Evolutionary conservation across 176 grass and related monocot species (phyloP), one percentile per base, ranked within the genome.

Genomic region (Themeda triandra): DNA sequence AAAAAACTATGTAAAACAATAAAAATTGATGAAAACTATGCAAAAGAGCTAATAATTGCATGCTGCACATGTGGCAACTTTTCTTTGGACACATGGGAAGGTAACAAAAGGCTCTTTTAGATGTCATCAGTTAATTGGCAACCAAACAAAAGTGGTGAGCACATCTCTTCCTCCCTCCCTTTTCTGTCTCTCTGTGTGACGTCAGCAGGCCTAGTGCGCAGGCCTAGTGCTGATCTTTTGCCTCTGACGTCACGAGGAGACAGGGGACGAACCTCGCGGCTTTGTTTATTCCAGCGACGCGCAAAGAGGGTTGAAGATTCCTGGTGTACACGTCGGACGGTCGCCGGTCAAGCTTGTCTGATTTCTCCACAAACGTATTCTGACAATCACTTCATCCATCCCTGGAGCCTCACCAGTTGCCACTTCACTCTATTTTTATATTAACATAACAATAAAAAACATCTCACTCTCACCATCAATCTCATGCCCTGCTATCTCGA

Each of bases 221-320:
- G n/a, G n/a, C n/a, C 1, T 9, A 2, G 71, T 9, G 42, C 2
- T 30, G 27, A 8, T 31, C 28, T 31, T 31, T 17, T 1, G 13
- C 1, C 1, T 17, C 4, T 71, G 11, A 83, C 75, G 66, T 78
- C 60, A 71, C 2, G 13, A 0, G 10, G 27, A 65, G 25, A 64
- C 13, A 28, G 62, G 54, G 1, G 48, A 48, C 6, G 65, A 77
- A 9, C 56, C n/a, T 23, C 13, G 2, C 0, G 24, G 42, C 30
- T 35, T 49, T 19, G 4, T 9, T 49, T 48, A 23, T 31, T 84
- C 80, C n/a, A 63, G 33, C 60, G 25, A 89, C 82, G 82, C 77
- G 87, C 70, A 81, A 51, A 76, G 30, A 53, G 71, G 5, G 49
- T 63, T 65, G 83, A 82, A 85, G 63, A 80, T 89, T 85, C 82